Base-by-base conservation (phyloP, 1,284 basidiomycete genomes). In the Apiotrichum sp. region DNA sequence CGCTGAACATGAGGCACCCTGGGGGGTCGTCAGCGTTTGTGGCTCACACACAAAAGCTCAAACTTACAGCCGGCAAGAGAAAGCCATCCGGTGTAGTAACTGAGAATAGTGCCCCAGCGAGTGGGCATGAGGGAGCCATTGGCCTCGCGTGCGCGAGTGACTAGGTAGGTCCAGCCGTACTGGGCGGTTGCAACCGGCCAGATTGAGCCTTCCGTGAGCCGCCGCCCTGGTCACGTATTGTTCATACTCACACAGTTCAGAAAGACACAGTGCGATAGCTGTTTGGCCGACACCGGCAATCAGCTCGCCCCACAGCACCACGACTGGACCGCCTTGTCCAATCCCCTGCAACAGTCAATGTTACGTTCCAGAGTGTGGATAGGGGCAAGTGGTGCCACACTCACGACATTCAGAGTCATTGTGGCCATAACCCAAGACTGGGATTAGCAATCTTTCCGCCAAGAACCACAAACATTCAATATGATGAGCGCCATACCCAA, bases 1-100 rank as follows among this genome's bases (percentile, higher is more conserved):
- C 42, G 35, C 42, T 44, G 43, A 38, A 52, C 50, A 52, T 52
- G 43, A 52, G 32, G 42, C 50, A 52, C 50, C 50, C 50, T 52
- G 50, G 10, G 36, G 36, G 11, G 41, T 51, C 14, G 43, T 32
- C 14, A 38, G 36, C 8, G 36, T 38, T 38, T 8, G 13, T 8
- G 36, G 36, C 13, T 38, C 8, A 8, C 7, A 13, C 36, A 8
- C 8, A 8, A 13, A 9, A 9, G 36, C 8, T 8, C 36, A 38
- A 35, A 51, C 49, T 34, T 22, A 51, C 49, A 51, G 16, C 49
- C 49, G 10, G 40, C n/a, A 39, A 38, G 43, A 11, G 49, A 22
- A n/a, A 51, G 33, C 49, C 49, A 51, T 31, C 39, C 49, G 16
- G 32, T 29, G 32, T 43, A 43, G 40, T 51, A 51, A 32, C 49